phyloP scores from a whole-genome alignment of 495 filamentous ascomycete genomes.

The Echria macrotheca region DNA sequence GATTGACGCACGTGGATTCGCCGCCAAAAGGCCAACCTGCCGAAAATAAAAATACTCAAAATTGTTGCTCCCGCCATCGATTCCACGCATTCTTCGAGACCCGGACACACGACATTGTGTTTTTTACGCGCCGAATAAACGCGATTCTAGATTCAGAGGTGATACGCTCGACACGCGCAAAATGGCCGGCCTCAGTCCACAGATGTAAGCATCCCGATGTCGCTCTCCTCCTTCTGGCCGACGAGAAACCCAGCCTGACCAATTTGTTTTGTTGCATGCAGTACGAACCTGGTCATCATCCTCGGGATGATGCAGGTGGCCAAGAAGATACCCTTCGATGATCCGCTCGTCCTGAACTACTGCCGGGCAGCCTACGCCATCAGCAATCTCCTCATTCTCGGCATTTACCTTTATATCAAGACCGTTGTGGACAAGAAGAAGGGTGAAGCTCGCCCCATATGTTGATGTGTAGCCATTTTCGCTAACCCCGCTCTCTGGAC shows the following conservation, averaged over 20 bases:
- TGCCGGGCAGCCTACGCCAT: constrained; percentile 78
- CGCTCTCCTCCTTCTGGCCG: not conserved
- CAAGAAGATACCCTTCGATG: constrained; percentile 92
- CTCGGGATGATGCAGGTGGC: constrained; percentile 96
- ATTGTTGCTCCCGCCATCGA: not conserved
- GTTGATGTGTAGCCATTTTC: not conserved
- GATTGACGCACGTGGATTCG: constrained; percentile 1
- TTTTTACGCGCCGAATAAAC: not conserved
- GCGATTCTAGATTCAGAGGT: not conserved
- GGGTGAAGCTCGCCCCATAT: constrained; percentile 51
- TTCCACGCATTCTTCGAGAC: not conserved
- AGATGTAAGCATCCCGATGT: constrained; percentile 38
- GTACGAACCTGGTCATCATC: constrained; percentile 90
- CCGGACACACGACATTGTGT: not conserved
- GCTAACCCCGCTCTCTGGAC: not conserved
- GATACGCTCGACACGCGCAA: constrained; percentile 18
- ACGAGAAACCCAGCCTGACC: constrained; percentile 14
- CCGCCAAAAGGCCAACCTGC: not conserved
- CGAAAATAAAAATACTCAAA: constrained; percentile 2
- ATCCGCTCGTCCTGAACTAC: constrained; percentile 75
- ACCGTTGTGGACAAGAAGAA: constrained; percentile 85
- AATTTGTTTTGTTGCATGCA: constrained; percentile 29
- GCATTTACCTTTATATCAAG: constrained; percentile 79
- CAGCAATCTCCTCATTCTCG: constrained; percentile 83
- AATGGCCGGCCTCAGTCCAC: constrained; percentile 49